Evolutionary conservation across 2,329 filamentous ascomycete species (phyloP), one percentile per base, ranked within the genome.

Genomic region (Chaetomium sp.): DNA sequence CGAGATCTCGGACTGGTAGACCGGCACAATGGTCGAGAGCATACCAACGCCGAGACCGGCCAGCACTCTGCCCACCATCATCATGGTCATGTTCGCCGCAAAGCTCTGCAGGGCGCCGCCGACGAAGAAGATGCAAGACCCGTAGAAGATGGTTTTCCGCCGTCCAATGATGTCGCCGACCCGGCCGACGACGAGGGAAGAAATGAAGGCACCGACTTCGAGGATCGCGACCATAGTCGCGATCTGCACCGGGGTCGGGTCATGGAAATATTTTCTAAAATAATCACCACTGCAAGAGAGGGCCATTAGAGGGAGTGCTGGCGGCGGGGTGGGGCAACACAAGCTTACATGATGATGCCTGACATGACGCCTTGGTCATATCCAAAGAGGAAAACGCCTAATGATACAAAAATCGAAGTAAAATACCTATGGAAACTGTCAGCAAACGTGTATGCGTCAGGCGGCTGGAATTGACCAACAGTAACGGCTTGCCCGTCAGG

Each of bases 211-310:
- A 65, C 95, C 95, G 60, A 98, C 82, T 79, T 97, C 94, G 65
- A 99, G 85, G 72, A 99, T 98, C 70, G 95, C 94, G 64, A 99
- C 95, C 90, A 98, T 98, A 31, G 93, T 98, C 65, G 94, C 95
- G 65, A 99, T 89, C 76, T 97, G 87, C 55, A 93, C 92, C 72
- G 87, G 86, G 27, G 91, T 90, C 23, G 95, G 95, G 72, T 98
- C 88, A 73, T 93, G 83, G 79, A 99, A 98, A 77, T 97, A 97
- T 75, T 93, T 87, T 76, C 89, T 91, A 76, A 99, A 99, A 77
- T 90, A 91, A 10, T 87, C 84, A 68, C 93, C 93, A 64, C 93
- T 97, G 61, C 16, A 42, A 7, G 35, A n/a, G 19, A 31, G 23
- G 25, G 0, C 4, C 10, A 56, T 65, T 60, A 42, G 61, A 16